Percentiles rank a stretch among this genome's conserved stretches.
phyloP scores from a whole-genome alignment of 495 filamentous ascomycete species.

The Lepidopterella palustris region DNA sequence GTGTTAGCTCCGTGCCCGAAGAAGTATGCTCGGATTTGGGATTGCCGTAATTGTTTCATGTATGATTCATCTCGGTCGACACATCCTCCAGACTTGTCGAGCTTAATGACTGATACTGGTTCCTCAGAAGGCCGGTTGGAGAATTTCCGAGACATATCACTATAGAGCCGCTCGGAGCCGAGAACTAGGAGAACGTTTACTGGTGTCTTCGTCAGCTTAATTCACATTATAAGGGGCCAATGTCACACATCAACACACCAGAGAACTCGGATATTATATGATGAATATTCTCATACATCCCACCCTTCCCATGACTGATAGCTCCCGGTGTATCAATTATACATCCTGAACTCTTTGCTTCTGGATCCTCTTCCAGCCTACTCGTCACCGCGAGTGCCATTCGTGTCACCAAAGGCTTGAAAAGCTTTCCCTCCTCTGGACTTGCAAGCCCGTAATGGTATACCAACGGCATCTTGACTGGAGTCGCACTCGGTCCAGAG shows the following conservation, averaged over 20 bases:
- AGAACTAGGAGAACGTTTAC: conserved; percentile 76
- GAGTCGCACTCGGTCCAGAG: conserved; percentile 76
- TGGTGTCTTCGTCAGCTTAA: conserved; percentile 13
- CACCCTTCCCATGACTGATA: conserved; percentile 54
- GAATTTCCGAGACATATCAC: conserved; percentile 69
- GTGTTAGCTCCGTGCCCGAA: conserved; percentile 74
- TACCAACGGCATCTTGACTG: conserved; percentile 87
- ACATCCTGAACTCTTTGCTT: conserved; percentile 63
- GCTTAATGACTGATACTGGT: conserved; percentile 62
- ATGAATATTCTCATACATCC: conserved; percentile 61
- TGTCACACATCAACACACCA: conserved; percentile 41
- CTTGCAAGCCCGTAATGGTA: conserved; percentile 77
- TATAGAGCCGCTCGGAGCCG: conserved; percentile 75
- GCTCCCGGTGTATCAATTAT: conserved; percentile 80
- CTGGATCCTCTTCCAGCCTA: conserved; percentile 70
- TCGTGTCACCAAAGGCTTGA: conserved; percentile 64
- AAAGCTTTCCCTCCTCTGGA: conserved; percentile 70
- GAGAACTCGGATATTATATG: conserved; percentile 86
- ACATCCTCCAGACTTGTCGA: conserved; percentile 84
- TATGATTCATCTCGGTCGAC: conserved; percentile 73
- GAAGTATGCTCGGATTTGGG: conserved; percentile 84
- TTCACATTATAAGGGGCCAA: not conserved
- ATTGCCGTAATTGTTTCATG: conserved; percentile 62
- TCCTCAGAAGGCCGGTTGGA: conserved; percentile 60
- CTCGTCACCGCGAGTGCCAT: conserved; percentile 73